phyloP scores from a whole-genome alignment of 2,329 filamentous ascomycete species.

The Pestalotiopsis sp. region DNA sequence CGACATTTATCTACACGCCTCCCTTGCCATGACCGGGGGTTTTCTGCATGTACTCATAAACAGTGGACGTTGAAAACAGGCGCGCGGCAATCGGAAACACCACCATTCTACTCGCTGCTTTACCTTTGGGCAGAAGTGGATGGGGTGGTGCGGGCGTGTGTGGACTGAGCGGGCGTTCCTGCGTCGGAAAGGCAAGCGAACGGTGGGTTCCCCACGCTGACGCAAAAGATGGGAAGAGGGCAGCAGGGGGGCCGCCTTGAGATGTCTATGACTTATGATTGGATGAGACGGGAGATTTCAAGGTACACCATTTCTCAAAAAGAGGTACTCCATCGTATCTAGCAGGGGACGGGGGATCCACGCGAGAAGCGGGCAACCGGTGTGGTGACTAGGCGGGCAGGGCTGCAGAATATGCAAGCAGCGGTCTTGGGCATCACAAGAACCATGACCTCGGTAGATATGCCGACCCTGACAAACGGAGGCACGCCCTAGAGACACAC shows the following conservation, averaged over 20 bases:
- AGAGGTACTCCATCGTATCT: slow-evolving; percentile 45
- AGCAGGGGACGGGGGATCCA: slow-evolving; percentile 22
- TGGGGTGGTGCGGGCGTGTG: slow-evolving; percentile 12
- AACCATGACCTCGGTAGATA: slow-evolving; percentile 15
- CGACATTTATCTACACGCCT: slow-evolving; percentile 33
- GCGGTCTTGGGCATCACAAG: slow-evolving; percentile 17
- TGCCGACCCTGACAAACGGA: background rate
- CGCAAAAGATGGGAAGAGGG: slow-evolving; percentile 23
- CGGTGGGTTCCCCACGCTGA: slow-evolving; percentile 25
- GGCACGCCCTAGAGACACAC: slow-evolving; percentile 31
- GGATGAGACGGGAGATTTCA: slow-evolving; percentile 40
- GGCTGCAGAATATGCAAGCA: slow-evolving; percentile 26
- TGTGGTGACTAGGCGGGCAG: slow-evolving; percentile 21
- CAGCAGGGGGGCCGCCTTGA: slow-evolving; percentile 40
- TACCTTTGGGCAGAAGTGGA: slow-evolving; percentile 21
- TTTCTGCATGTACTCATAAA: slow-evolving; percentile 29
- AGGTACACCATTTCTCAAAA: slow-evolving; percentile 37
- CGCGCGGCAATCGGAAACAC: slow-evolving; percentile 31
- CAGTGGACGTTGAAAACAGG: slow-evolving; percentile 31
- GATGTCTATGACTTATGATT: slow-evolving; percentile 57
- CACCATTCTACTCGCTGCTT: slow-evolving; percentile 42
- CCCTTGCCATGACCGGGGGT: slow-evolving; percentile 21
- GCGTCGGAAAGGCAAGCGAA: slow-evolving; percentile 23
- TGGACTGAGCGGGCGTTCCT: slow-evolving; percentile 32
- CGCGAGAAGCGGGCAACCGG: slow-evolving; percentile 30